These are phyloP conservation scores for Xerocomellus chrysenteron DNA, from an alignment of 768 basidiomycete species.

Conservation along the genomic window DNA sequence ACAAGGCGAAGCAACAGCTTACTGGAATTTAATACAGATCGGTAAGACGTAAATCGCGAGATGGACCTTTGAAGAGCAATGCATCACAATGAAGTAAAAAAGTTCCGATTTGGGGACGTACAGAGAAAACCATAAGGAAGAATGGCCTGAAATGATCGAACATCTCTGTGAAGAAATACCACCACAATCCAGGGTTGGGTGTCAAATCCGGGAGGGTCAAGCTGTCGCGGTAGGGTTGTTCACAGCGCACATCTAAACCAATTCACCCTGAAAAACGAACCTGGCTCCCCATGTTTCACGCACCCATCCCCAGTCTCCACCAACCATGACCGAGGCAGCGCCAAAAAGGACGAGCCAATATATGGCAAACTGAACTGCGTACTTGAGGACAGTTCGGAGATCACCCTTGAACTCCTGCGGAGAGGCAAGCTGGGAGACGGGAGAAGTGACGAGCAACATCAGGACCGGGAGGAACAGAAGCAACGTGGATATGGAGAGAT, in stretches of 20 bases:
- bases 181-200: constrained; percentile 93
- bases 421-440: constrained; percentile 66
- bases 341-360: constrained; percentile 48
- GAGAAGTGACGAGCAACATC: constrained; percentile 59
- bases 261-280: constrained; percentile 38
- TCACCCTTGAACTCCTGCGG: constrained; percentile 39
- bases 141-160: constrained; percentile 97
- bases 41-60: constrained; percentile 80
- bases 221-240: constrained; percentile 38
- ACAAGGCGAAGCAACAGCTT: constrained; percentile 20
- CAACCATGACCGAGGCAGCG: constrained; percentile 52
- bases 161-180: constrained; percentile 99
- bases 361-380: constrained; percentile 45
- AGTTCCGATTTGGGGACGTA: constrained; percentile 37
- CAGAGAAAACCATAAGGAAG: constrained; percentile 93
- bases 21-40: constrained; percentile 87
- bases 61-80: constrained; percentile 58
- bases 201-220: constrained; percentile 84
- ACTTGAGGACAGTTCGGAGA: constrained; percentile 20
- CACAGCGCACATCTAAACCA: not conserved
- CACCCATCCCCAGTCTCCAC: constrained; percentile 69
- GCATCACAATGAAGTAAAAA: not conserved
- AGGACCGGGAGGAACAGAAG: constrained; percentile 66
- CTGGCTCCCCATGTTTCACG: constrained; percentile 82
- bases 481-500: constrained; percentile 69